Evolutionary conservation across 352 stramenopile species (phyloP).

Genomic region (Pythium phragmitis): DNA sequence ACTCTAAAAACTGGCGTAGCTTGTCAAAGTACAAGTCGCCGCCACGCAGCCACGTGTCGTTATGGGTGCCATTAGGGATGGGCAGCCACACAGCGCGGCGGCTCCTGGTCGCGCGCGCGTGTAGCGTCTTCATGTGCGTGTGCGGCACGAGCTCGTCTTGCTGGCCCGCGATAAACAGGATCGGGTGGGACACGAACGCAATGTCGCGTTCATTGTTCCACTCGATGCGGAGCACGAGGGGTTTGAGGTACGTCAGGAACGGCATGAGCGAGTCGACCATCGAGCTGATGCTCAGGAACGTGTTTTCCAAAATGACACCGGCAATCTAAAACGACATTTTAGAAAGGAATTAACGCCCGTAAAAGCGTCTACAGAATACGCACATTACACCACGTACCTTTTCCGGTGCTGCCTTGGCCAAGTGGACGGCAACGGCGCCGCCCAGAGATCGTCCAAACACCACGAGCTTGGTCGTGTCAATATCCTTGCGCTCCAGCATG

Average conservation of each 20-base stretch:
- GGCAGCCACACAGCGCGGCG: constrained; percentile 59
- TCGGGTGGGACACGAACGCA: constrained; percentile 65
- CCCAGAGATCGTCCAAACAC: constrained; percentile 92
- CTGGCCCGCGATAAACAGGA: constrained; percentile 90
- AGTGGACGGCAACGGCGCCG: constrained; percentile 90
- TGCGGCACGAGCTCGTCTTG: constrained; percentile 92
- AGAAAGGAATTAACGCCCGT: neutral
- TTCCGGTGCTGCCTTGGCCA: constrained; percentile 75
- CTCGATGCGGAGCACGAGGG: constrained; percentile 87
- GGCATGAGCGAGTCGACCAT: constrained; percentile 96
- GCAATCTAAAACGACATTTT: constrained; percentile 50
- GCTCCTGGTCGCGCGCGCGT: constrained; percentile 59
- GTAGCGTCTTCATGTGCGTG: constrained; percentile 84
- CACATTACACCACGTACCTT: constrained; percentile 35
- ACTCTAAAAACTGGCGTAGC: constrained; percentile 65
- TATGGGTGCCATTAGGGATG: constrained; percentile 92
- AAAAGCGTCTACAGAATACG: neutral
- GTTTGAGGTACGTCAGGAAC: constrained; percentile 87
- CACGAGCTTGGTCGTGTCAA: constrained; percentile 88
- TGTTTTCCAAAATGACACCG: constrained; percentile 94
- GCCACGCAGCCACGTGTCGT: constrained; percentile 93
- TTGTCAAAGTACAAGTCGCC: constrained; percentile 85
- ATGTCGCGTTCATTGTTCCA: constrained; percentile 85
- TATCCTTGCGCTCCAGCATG: constrained; percentile 63
- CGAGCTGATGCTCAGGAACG: constrained; percentile 90